Percentiles rank a stretch among this genome's conserved stretches.
Evolutionary conservation across 208 protist species (phyloP).

Genomic region (Wallacemonas rigidus): DNA sequence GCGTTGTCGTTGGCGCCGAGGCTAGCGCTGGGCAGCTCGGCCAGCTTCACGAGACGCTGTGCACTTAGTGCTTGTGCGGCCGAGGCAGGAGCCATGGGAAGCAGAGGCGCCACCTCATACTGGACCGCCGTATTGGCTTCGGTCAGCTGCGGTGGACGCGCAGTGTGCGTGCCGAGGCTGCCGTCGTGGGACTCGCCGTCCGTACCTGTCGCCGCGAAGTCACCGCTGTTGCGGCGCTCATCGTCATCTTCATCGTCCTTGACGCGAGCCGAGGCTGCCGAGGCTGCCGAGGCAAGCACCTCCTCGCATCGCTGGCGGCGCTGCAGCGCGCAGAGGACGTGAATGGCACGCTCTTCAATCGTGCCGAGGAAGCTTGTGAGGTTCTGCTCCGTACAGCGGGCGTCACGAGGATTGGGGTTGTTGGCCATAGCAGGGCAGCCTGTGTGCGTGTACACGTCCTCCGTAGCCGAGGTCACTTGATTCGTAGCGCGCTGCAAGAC

Average conservation of each 20-base stretch:
- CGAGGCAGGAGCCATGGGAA: constrained; percentile 46
- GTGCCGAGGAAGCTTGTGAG: constrained; percentile 85
- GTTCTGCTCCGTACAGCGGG: constrained; percentile 82
- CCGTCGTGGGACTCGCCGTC: constrained; percentile 23
- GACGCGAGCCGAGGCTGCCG: background rate
- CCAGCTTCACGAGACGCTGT: constrained; percentile 57
- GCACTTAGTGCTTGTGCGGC: constrained; percentile 61
- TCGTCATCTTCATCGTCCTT: constrained; percentile 35
- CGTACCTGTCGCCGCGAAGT: background rate
- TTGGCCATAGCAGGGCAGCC: constrained; percentile 52
- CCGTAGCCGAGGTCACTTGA: constrained; percentile 64
- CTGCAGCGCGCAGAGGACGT: constrained; percentile 78
- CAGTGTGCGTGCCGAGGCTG: constrained; percentile 24
- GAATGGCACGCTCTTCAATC: constrained; percentile 90
- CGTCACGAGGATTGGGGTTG: constrained; percentile 19
- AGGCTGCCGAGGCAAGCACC: background rate
- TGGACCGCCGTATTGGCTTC: constrained; percentile 22
- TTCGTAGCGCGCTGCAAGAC: constrained; percentile 65
- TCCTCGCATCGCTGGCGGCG: constrained; percentile 34
- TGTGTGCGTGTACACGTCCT: constrained; percentile 76
- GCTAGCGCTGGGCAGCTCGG: constrained; percentile 79
- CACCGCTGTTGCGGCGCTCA: constrained; percentile 18
- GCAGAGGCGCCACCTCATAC: constrained; percentile 39
- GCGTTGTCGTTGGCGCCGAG: constrained; percentile 43
- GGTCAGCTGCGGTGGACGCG: constrained; percentile 18